phyloP scores from a whole-genome alignment of 176 grass and related monocot genomes.

The Poa pratensis region DNA sequence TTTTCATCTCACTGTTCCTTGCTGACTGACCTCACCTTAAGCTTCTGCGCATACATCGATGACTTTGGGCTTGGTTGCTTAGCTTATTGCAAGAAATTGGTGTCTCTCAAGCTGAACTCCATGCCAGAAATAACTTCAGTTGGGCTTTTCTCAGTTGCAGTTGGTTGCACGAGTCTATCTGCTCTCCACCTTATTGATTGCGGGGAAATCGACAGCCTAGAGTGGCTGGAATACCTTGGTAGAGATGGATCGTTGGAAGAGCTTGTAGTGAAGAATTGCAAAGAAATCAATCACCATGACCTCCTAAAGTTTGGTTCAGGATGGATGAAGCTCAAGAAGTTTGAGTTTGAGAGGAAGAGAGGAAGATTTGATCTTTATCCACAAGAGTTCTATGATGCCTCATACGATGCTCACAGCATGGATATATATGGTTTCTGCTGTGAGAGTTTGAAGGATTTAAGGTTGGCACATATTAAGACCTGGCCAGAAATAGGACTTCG shows the following conservation, averaged over 20 bases:
- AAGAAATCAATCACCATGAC: neutral
- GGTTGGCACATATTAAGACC: neutral
- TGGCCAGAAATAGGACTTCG: neutral
- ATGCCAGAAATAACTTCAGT: neutral
- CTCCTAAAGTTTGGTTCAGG: constrained; percentile 2
- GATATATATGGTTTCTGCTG: neutral
- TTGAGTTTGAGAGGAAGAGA: neutral
- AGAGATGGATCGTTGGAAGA: neutral
- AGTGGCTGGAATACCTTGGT: constrained; percentile 6
- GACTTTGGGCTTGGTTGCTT: neutral
- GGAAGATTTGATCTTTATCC: neutral
- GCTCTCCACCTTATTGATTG: neutral
- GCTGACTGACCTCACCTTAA: constrained; percentile 50
- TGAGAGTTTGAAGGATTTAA: neutral
- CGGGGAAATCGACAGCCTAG: neutral
- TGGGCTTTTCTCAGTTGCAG: neutral
- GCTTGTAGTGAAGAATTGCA: neutral
- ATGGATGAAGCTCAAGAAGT: constrained; percentile 15
- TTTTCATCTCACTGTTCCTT: constrained; percentile 13
- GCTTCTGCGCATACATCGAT: neutral
- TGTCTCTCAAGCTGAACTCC: neutral
- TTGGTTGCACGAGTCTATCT: neutral
- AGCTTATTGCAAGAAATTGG: neutral
- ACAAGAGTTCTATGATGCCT: neutral
- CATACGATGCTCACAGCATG: neutral